Evolutionary conservation across 345 rosid species (phyloP).

Genomic region (Salix caprea): DNA sequence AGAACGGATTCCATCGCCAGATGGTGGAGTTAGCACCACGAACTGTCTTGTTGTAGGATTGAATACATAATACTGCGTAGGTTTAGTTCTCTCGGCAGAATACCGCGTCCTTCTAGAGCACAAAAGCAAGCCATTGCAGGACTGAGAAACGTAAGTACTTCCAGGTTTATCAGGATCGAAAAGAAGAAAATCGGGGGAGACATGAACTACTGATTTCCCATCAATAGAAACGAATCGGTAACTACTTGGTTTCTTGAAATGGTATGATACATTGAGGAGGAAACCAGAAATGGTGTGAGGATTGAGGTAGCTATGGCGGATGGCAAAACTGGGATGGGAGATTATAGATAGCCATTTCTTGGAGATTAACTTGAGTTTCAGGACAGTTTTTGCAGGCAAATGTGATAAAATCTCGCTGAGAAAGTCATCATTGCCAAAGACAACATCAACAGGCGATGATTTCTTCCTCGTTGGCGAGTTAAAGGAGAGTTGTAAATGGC

Average conservation of each 20-base stretch:
- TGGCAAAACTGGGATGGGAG: slow-evolving; percentile 7
- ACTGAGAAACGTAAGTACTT: neutral
- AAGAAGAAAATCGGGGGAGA: neutral
- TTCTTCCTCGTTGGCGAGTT: no score
- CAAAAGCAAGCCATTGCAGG: slow-evolving; percentile 14
- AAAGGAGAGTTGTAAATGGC: no score
- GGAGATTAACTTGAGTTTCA: slow-evolving; percentile 7
- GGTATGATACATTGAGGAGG: neutral
- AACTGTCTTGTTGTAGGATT: slow-evolving; percentile 25
- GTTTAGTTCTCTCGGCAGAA: neutral
- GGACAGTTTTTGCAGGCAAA: slow-evolving; percentile 7
- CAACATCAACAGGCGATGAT: no score
- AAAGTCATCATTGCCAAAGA: neutral
- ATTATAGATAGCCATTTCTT: slow-evolving; percentile 20
- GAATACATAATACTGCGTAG: slow-evolving; percentile 5
- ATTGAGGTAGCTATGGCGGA: neutral
- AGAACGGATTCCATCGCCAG: neutral
- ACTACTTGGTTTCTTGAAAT: neutral
- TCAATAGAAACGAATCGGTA: neutral
- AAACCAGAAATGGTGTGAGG: slow-evolving; percentile 1
- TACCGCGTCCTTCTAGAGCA: neutral
- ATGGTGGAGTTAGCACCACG: neutral
- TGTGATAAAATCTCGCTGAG: neutral
- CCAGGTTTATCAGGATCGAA: neutral
- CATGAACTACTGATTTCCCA: neutral